These are phyloP conservation scores for Centaurea solstitialis DNA, from an alignment of 129 eudicot species.

Conservation along the genomic window DNA sequence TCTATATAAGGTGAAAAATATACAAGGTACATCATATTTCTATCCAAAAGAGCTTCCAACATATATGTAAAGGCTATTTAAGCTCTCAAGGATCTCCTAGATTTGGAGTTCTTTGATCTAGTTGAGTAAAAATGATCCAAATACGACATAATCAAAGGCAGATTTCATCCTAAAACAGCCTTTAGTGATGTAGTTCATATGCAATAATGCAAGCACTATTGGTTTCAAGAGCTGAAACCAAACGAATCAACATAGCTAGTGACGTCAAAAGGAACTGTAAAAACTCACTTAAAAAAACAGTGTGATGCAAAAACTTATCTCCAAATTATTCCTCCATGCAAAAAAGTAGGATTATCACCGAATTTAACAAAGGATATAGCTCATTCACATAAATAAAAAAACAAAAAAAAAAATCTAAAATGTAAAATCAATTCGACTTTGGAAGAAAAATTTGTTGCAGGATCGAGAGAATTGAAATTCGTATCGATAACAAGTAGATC, in stretches of 20 bases:
- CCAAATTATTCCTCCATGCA: background rate
- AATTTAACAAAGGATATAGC: background rate
- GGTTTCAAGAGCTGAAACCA: background rate
- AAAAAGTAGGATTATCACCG: background rate
- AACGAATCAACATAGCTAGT: no score
- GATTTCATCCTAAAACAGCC: background rate
- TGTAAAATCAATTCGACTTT: background rate
- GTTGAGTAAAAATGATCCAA: no score
- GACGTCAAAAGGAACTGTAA: background rate
- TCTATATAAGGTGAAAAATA: no score
- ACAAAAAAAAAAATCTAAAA: background rate
- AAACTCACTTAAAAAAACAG: background rate
- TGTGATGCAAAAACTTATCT: background rate
- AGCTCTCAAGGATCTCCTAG: no score
- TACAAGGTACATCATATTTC: no score
- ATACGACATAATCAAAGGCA: no score
- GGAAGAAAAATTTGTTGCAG: background rate
- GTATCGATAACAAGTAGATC: background rate
- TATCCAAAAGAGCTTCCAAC: no score
- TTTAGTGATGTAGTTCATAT: background rate
- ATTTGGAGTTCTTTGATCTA: no score
- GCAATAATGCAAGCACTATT: background rate
- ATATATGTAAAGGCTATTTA: no score
- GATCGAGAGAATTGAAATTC: background rate
- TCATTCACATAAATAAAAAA: background rate